phyloP scores from a whole-genome alignment of 805 yeast species.

The Pichia membranifaciens region DNA sequence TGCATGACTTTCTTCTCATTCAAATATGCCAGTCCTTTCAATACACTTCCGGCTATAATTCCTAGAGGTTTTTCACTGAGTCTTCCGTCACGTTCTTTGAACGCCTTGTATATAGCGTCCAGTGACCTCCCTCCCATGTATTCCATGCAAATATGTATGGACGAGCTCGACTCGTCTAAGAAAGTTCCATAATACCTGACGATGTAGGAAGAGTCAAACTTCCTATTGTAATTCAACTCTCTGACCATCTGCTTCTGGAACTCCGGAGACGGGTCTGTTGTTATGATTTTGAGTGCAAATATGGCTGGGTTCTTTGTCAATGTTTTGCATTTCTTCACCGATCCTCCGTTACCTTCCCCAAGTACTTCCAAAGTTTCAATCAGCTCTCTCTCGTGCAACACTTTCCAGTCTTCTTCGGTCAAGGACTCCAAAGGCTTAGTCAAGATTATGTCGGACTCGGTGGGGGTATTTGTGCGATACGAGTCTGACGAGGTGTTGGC shows the following conservation, averaged over 20 bases:
- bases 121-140: conserved; percentile 91
- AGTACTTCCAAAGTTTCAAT: conserved; percentile 64
- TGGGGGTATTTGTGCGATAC: conserved; percentile 4
- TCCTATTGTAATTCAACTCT: conserved; percentile 81
- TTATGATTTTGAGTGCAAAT: conserved; percentile 78
- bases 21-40: conserved; percentile 78
- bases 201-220: conserved; percentile 76
- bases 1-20: conserved; percentile 88
- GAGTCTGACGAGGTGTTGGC: background rate
- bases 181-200: conserved; percentile 93
- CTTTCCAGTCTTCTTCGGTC: conserved; percentile 72
- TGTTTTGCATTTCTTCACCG: conserved; percentile 74
- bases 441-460: background rate
- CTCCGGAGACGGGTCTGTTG: conserved; percentile 76
- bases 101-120: conserved; percentile 83
- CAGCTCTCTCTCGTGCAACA: conserved; percentile 48
- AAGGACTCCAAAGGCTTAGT: conserved; percentile 12
- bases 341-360: conserved; percentile 96
- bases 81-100: conserved; percentile 69
- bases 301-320: conserved; percentile 47
- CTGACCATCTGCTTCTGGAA: conserved; percentile 85
- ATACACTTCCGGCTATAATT: conserved; percentile 78
- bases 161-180: conserved; percentile 64
- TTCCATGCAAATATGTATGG: conserved; percentile 94
- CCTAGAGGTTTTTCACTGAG: conserved; percentile 92